Evolutionary conservation across 306 rosid species (phyloP).

Genomic region (Cucumis cinereus): DNA sequence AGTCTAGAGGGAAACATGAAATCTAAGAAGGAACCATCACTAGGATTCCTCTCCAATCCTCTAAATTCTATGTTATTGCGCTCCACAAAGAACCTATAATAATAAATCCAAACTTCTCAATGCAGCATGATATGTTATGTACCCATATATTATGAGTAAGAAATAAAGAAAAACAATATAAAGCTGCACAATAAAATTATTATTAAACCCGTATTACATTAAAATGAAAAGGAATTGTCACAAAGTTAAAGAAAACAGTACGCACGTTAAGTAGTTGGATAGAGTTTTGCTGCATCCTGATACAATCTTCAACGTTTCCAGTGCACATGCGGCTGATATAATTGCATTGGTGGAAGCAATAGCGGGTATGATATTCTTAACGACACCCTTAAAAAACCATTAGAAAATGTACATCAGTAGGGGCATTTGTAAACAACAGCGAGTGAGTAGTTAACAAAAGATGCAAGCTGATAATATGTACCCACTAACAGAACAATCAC

Average conservation of each 20-base stretch:
- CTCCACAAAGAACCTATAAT: no score
- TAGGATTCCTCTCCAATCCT: no score
- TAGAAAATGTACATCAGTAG: background rate
- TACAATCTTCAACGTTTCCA: conserved; percentile 82
- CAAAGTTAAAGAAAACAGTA: conserved; percentile 9
- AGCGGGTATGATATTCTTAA: conserved; percentile 93
- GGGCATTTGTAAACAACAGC: background rate
- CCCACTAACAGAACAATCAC: background rate
- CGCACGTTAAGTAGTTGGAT: conserved; percentile 75
- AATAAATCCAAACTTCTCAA: background rate
- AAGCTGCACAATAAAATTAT: background rate
- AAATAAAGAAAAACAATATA: background rate
- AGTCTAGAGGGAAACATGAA: no score
- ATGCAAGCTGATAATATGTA: background rate
- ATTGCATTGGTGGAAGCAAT: conserved; percentile 98
- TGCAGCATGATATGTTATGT: background rate
- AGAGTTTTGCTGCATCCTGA: conserved; percentile 94
- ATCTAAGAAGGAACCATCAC: no score
- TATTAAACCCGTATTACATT: background rate
- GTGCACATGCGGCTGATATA: conserved; percentile 89
- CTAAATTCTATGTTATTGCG: no score
- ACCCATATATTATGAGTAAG: background rate
- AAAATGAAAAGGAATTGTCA: background rate
- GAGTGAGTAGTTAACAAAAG: background rate
- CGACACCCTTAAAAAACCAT: conserved; percentile 64